These are phyloP conservation scores for Musa acuminata DNA, from an alignment of 176 grass and related monocot genomes.

Conservation along the genomic window DNA sequence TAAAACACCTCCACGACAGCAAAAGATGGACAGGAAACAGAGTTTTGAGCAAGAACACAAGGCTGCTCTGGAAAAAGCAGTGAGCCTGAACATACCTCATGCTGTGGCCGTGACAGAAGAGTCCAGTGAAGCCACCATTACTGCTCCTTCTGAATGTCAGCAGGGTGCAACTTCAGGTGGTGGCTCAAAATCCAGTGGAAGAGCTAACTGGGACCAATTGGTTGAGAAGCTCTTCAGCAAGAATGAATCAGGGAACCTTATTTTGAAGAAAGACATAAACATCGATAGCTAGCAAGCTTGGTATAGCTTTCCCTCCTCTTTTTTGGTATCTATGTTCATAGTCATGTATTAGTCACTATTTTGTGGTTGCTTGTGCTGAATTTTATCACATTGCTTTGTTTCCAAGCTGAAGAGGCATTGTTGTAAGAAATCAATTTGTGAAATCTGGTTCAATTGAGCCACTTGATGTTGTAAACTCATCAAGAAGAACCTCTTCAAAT, in stretches of 20 bases:
- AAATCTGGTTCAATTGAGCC: too few relatives aligned
- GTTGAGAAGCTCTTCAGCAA: conserved; percentile 65
- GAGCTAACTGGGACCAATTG: conserved; percentile 75
- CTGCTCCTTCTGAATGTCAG: conserved; percentile 8
- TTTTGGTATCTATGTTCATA: too few relatives aligned
- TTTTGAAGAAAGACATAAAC: conserved; percentile 58
- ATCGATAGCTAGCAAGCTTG: conserved; percentile 12
- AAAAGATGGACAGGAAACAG: conserved; percentile 62
- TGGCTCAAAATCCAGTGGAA: conserved; percentile 28
- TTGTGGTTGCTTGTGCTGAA: too few relatives aligned
- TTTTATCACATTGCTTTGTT: too few relatives aligned
- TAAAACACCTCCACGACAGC: conserved; percentile 34
- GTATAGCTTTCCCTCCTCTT: too few relatives aligned
- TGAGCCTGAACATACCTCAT: conserved; percentile 59
- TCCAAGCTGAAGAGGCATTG: too few relatives aligned
- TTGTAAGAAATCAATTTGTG: too few relatives aligned
- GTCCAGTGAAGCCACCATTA: conserved; percentile 8
- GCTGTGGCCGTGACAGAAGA: conserved; percentile 36
- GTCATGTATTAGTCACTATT: too few relatives aligned
- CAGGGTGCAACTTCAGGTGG: conserved; percentile 10
- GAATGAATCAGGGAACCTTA: conserved; percentile 51
- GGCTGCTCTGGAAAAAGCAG: conserved; percentile 54
- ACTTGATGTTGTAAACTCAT: too few relatives aligned
- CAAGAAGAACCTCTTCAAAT: too few relatives aligned
- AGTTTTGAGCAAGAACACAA: conserved; percentile 79